These are phyloP conservation scores for Candida sojae DNA, from an alignment of 1,139 yeast species.

Conservation along the genomic window DNA sequence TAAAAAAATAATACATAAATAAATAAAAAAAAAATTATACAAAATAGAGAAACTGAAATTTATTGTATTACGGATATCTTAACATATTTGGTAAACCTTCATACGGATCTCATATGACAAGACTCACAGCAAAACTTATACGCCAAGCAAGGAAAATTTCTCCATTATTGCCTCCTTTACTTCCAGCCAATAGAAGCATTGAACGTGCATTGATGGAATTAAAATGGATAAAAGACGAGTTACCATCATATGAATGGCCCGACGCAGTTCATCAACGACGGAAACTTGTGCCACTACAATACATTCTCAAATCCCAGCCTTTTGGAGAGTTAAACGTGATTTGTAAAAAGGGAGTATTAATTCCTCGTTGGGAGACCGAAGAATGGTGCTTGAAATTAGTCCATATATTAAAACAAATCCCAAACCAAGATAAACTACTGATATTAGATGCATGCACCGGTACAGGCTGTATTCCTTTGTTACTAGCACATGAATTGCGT, in stretches of 20 bases:
- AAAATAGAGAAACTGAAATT: too few relatives aligned
- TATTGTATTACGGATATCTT: too few relatives aligned
- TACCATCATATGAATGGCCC: slow-evolving; percentile 36
- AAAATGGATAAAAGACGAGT: slow-evolving; percentile 42
- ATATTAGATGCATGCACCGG: slow-evolving; percentile 86
- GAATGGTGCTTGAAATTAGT: slow-evolving; percentile 70
- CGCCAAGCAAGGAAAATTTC: slow-evolving; percentile 29
- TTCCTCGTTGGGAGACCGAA: slow-evolving; percentile 96
- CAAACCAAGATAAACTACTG: slow-evolving; percentile 1
- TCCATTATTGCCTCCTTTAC: slow-evolving; percentile 33
- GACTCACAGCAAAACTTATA: slow-evolving; percentile 30
- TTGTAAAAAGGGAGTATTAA: slow-evolving; percentile 69
- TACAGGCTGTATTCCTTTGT: slow-evolving; percentile 80
- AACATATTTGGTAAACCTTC: neutral
- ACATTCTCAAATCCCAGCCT: slow-evolving; percentile 83
- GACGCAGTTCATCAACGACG: slow-evolving; percentile 42
- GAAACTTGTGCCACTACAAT: slow-evolving; percentile 69
- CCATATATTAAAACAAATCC: slow-evolving; percentile 17
- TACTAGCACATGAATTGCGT: slow-evolving; percentile 37
- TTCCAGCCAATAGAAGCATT: slow-evolving; percentile 31
- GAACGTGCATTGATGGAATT: slow-evolving; percentile 37
- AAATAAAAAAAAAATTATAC: too few relatives aligned
- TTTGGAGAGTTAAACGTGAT: slow-evolving; percentile 67
- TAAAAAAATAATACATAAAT: too few relatives aligned
- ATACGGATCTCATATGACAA: too few relatives aligned